Evolutionary conservation across 179 eudicot species (phyloP), one percentile per base, ranked within the genome.

Genomic region (Gypsophila paniculata): DNA sequence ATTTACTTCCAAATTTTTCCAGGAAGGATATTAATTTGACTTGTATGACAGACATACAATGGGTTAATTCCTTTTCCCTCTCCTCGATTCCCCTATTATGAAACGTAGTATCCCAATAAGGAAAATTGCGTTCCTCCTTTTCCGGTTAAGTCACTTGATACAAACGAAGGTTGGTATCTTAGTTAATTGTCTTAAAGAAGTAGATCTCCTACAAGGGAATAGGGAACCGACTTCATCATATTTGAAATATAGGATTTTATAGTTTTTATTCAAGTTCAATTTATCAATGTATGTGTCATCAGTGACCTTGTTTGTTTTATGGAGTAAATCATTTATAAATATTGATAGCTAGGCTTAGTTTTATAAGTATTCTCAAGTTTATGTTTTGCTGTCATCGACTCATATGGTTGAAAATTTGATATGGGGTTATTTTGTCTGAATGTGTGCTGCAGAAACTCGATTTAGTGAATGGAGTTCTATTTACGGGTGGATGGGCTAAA

Each of bases 401-500:
- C 51, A 9, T 68, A 21, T 34, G 32, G 0, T 15, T 14, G 46
- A 48, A 29, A 49, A 18, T 55, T 44, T 73, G 34, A 57, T 57
- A 19, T 6, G 38, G n/a, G 58, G 1, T 74, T 59, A 49, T 65
- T 44, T 10, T 77, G 49, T 68, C 61, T 63, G 11, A 34, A 36
- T 72, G 32, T 14, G 65, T 74, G 26, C 49, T 77, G 78, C 92
- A 94, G 99, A 94, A 91, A 78, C 89, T 94, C 74, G 83, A 75
- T 71, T 75, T 94, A 68, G 87, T 91, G 63, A 89, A 94, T 83
- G 99, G 99, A 62, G 92, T 94, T 76, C 87, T 94, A 72, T 88
- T 94, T 76, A 94, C 99, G 53, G 99, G 99, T 70, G 99, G 99
- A 5, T 86, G 86, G 94, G 90, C 94, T 23, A 91, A 91, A 76